Evolutionary conservation across 2,329 filamentous ascomycete genomes (phyloP), one percentile per base, ranked within the genome.

Genomic region (Xylaria arbuscula): DNA sequence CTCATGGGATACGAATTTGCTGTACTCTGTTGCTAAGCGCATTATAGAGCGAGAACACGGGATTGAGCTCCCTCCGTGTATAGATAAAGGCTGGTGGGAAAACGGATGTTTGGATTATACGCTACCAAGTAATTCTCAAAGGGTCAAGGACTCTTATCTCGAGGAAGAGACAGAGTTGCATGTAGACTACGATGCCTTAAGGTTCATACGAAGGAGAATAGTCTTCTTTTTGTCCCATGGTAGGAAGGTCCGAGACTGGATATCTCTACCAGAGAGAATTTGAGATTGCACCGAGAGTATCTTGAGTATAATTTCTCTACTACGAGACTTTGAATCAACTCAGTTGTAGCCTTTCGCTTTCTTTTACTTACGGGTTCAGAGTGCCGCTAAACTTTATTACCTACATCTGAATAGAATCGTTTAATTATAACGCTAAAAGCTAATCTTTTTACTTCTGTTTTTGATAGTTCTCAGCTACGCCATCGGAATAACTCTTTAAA

Each of bases 41-140:
- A 38, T 64, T 7, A 67, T 72, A 40, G 67, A 72, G 71, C 60
- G 47, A 47, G 71, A 72, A 15, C 71, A 72, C 56, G 54, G 55
- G 10, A 51, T 72, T 28, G 40, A 67, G 6, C 19, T 69, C 28
- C 34, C 50, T 8, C 32, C 42, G 19, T 9, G 19, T 19, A 11
- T 13, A 24, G 10, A 24, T n/a, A 17, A 38, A 13, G 13, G 11
- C 10, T 34, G 11, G 1, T 34, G 58, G 11, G 47, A 62, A 57
- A 17, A 5, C 38, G 2, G 8, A 38, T 19, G 32, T 56, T 55
- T 53, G 1, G 38, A 61, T 9, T 11, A 38, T 34, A 22, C 58
- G 1, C 42, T 72, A 6, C 70, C 70, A 17, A 62, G 62, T 19
- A 57, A 72, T 40, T 36, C 28, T 8, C 36, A 62, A 11, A 70